Percentiles rank a stretch among this genome's conserved stretches.
phyloP scores from a whole-genome alignment of 2,329 filamentous ascomycete genomes.

The Clarireedia monteithiana region DNA sequence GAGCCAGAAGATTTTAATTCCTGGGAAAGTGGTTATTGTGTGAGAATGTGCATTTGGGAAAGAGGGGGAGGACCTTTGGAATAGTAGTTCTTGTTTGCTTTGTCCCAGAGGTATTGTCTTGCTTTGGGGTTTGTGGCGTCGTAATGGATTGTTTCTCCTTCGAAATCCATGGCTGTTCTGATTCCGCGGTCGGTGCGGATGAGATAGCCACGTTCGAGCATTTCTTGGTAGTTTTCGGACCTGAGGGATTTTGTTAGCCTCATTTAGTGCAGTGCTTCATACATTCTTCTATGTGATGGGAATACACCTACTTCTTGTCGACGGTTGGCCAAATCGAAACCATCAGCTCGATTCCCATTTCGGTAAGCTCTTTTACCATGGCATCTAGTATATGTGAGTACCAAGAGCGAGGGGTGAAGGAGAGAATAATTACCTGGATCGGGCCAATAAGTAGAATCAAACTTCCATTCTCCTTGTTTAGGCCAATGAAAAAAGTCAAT shows the following conservation, averaged over 20 bases:
- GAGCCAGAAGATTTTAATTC: constrained; percentile 59
- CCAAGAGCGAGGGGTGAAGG: too few species aligned
- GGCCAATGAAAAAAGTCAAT: constrained; percentile 64
- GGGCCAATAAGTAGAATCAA: constrained; percentile 57
- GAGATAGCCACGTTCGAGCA: constrained; percentile 52
- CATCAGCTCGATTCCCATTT: constrained; percentile 56
- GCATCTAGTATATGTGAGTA: constrained; percentile 32
- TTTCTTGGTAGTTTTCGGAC: constrained; percentile 53
- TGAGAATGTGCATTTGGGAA: too few species aligned
- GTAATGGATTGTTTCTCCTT: constrained; percentile 51
- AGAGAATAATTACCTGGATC: constrained; percentile 34
- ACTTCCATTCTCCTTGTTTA: constrained; percentile 59
- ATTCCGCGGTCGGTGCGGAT: constrained; percentile 54
- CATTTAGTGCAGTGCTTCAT: too few species aligned
- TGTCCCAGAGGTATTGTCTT: constrained; percentile 50
- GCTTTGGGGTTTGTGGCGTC: constrained; percentile 56
- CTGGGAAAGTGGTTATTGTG: too few species aligned
- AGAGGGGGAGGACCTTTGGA: constrained; percentile 33
- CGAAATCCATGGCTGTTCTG: constrained; percentile 49
- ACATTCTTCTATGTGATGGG: too few species aligned
- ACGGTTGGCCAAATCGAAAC: constrained; percentile 64
- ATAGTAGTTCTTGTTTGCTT: constrained; percentile 53
- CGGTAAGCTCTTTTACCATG: constrained; percentile 54
- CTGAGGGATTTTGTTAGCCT: constrained; percentile 4
- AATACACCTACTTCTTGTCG: constrained; percentile 32